These are phyloP conservation scores for Sophora flavescens DNA, from an alignment of 306 rosid genomes.

Conservation along the genomic window DNA sequence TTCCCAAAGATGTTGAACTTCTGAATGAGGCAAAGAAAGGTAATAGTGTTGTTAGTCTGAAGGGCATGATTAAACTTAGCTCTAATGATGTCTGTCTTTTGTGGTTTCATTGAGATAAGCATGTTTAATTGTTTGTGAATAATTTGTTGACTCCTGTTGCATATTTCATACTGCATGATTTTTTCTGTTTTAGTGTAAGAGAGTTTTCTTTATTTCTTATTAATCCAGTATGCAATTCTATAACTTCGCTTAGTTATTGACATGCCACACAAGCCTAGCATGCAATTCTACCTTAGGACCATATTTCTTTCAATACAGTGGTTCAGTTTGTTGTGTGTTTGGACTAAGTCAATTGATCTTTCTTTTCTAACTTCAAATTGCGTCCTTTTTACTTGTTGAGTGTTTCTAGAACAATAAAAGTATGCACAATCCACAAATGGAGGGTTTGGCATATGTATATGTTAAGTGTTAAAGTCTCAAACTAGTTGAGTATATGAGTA, in stretches of 20 bases:
- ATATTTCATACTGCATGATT: slow-evolving; percentile 6
- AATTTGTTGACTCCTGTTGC: slow-evolving; percentile 13
- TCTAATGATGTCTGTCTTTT: slow-evolving; percentile 38
- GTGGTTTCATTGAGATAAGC: slow-evolving; percentile 35
- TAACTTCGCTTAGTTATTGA: slow-evolving; percentile 26
- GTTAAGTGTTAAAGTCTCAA: no score
- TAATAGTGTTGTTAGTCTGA: slow-evolving; percentile 52
- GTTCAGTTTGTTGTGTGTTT: neutral
- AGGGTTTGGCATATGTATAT: neutral
- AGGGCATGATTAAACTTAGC: slow-evolving; percentile 40
- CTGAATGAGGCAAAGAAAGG: slow-evolving; percentile 86
- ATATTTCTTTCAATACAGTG: neutral
- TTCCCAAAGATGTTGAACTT: slow-evolving; percentile 73
- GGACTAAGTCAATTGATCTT: neutral
- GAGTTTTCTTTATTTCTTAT: neutral
- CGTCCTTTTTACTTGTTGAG: neutral
- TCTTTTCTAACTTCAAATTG: neutral
- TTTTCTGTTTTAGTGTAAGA: neutral
- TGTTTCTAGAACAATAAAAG: neutral
- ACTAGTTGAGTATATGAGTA: no score
- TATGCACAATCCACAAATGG: neutral
- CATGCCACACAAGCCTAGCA: slow-evolving; percentile 5
- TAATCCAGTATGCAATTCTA: slow-evolving; percentile 17
- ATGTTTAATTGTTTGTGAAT: slow-evolving; percentile 39
- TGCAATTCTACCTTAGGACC: neutral